Evolutionary conservation across 805 yeast genomes (phyloP).

Genomic region (Schwanniomyces occidentalis): DNA sequence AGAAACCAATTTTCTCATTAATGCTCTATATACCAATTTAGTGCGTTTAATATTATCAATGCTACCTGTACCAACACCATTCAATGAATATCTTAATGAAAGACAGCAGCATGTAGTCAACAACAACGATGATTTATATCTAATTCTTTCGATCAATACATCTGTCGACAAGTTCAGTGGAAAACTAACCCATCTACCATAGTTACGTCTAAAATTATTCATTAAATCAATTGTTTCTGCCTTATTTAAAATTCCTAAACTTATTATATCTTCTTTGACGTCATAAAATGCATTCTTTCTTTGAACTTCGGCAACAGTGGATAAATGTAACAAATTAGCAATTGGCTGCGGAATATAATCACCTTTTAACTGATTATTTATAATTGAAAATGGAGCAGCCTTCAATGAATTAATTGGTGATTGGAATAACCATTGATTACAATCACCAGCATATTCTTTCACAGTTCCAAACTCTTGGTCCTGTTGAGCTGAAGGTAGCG

Average conservation of each 20-base stretch:
- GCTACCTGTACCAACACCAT: conserved; percentile 26
- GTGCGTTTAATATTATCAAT: conserved; percentile 20
- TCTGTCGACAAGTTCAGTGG: conserved; percentile 54
- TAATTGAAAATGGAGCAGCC: conserved; percentile 46
- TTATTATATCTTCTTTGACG: conserved; percentile 47
- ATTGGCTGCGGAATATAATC: conserved; percentile 37
- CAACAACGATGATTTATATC: conserved; percentile 58
- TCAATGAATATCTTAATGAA: conserved; percentile 52
- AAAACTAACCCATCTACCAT: conserved; percentile 77
- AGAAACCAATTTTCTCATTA: conserved; percentile 47
- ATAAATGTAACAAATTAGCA: conserved; percentile 24
- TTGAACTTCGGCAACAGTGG: conserved; percentile 5
- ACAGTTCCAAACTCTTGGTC: conserved; percentile 1
- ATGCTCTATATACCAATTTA: conserved; percentile 37
- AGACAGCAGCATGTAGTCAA: conserved; percentile 66
- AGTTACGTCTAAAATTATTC: conserved; percentile 60
- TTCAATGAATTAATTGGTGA: conserved; percentile 37
- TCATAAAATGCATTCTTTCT: conserved; percentile 13
- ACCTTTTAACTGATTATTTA: conserved; percentile 30
- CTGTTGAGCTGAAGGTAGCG: not conserved
- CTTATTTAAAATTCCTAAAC: conserved; percentile 48
- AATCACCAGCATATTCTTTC: not conserved
- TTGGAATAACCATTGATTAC: conserved; percentile 13
- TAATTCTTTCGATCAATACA: conserved; percentile 48
- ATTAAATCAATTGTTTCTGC: conserved; percentile 52